Conservation (phyloP, 2,329 filamentous ascomycete species). For the Penicillium sp. region DNA sequence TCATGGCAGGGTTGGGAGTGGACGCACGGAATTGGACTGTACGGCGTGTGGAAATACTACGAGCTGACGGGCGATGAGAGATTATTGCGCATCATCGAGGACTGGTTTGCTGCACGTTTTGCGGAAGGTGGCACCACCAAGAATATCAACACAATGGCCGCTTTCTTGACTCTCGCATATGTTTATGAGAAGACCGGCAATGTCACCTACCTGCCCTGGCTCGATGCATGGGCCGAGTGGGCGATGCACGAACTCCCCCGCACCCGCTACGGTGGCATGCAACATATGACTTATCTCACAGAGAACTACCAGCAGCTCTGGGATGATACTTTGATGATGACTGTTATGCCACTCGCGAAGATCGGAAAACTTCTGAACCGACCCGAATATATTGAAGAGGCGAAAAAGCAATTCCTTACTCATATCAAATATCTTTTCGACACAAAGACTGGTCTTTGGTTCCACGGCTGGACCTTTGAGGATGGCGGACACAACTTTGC, state of each 20-base stretch:
- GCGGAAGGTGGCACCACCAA: slow-evolving; percentile 71
- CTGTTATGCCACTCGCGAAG: slow-evolving; percentile 74
- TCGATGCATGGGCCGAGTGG: slow-evolving; percentile 81
- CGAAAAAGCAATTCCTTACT: slow-evolving; percentile 72
- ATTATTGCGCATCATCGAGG: slow-evolving; percentile 64
- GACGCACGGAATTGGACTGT: slow-evolving; percentile 76
- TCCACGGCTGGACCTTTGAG: slow-evolving; percentile 78
- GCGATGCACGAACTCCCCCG: slow-evolving; percentile 72
- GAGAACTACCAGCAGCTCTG: slow-evolving; percentile 73
- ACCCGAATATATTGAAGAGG: slow-evolving; percentile 72
- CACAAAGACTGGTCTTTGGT: slow-evolving; percentile 68
- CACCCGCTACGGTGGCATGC: slow-evolving; percentile 69
- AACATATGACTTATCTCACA: slow-evolving; percentile 70
- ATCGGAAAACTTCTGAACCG: slow-evolving; percentile 69
- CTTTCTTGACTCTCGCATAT: slow-evolving; percentile 70
- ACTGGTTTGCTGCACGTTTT: slow-evolving; percentile 70
- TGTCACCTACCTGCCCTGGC: slow-evolving; percentile 68
- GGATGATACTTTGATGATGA: slow-evolving; percentile 90
- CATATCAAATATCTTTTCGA: slow-evolving; percentile 79
- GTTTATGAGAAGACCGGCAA: slow-evolving; percentile 74
- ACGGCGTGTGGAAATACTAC: slow-evolving; percentile 81
- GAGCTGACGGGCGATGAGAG: slow-evolving; percentile 62
- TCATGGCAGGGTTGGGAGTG: slow-evolving; percentile 75
- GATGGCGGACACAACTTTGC: slow-evolving; percentile 61
- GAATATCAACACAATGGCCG: slow-evolving; percentile 83